Evolutionary conservation across 2,329 filamentous ascomycete genomes (phyloP).

Genomic region (Ceratocystis colombiana): DNA sequence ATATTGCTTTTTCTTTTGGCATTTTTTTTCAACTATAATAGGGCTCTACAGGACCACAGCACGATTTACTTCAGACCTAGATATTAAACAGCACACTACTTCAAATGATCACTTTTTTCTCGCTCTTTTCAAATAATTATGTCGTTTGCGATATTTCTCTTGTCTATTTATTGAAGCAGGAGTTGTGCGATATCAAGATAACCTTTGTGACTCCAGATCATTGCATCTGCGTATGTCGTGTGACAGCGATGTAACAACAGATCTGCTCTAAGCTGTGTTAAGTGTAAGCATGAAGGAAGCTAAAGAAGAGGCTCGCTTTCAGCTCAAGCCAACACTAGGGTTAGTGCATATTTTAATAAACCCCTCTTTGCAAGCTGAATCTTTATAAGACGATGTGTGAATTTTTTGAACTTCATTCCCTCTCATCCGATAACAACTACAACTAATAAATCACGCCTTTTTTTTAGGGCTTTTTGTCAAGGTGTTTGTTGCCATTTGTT

Average conservation of each 20-base stretch:
- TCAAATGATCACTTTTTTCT: not conserved
- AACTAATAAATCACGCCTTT: too few relatives aligned
- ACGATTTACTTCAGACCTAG: conserved; percentile 3
- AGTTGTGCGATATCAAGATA: not conserved
- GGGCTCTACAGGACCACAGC: conserved; percentile 13
- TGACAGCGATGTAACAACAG: not conserved
- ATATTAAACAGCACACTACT: conserved; percentile 6
- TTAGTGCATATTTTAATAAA: not conserved
- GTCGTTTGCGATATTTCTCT: not conserved
- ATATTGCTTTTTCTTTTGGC: conserved; percentile 1
- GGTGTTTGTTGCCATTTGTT: not conserved
- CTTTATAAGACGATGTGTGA: not conserved
- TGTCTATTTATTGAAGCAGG: not conserved
- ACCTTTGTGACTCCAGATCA: not conserved
- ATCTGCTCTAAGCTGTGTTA: not conserved
- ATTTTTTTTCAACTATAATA: not conserved
- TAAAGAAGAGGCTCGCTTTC: not conserved
- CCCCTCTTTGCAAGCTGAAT: conserved; percentile 1
- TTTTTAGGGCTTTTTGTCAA: too few relatives aligned
- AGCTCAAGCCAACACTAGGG: not conserved
- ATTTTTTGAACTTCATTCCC: conserved; percentile 9
- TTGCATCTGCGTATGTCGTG: not conserved
- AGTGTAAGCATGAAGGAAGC: not conserved
- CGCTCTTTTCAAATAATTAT: not conserved
- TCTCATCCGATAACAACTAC: not conserved